A percentile compares a stretch with the other conserved stretches of the same genome.
phyloP scores from a whole-genome alignment of 306 rosid species.

The Medicago lupulina region DNA sequence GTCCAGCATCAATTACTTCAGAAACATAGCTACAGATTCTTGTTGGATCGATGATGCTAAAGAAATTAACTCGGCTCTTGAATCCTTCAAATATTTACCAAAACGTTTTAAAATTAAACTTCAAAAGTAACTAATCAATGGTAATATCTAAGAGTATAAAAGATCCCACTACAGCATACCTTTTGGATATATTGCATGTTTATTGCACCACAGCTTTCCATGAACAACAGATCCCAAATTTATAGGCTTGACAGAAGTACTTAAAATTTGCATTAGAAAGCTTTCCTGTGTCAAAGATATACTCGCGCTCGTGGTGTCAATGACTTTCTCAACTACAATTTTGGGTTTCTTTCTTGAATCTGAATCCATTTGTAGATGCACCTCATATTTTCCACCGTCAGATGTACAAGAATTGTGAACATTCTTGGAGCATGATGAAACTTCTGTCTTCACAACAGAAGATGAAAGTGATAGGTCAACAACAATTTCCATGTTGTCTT shows the following conservation, averaged over 20 bases:
- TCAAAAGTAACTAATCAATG: not conserved
- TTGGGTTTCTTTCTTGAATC: slow-evolving; percentile 39
- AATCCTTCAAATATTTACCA: slow-evolving; percentile 66
- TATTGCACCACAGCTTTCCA: slow-evolving; percentile 81
- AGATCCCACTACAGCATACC: slow-evolving; percentile 53
- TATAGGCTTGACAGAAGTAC: slow-evolving; percentile 57
- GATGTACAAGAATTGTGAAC: slow-evolving; percentile 38
- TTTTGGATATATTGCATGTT: slow-evolving; percentile 77
- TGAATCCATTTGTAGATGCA: slow-evolving; percentile 47
- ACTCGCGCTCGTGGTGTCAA: slow-evolving; percentile 24
- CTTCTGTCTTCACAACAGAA: slow-evolving; percentile 42
- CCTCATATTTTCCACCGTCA: slow-evolving; percentile 57
- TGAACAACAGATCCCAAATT: slow-evolving; percentile 65
- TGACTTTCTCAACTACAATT: slow-evolving; percentile 33
- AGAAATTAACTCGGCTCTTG: slow-evolving; percentile 73
- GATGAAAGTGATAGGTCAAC: slow-evolving; percentile 27
- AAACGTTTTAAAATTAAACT: slow-evolving; percentile 34
- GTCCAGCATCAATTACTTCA: slow-evolving; percentile 86
- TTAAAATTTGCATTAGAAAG: slow-evolving; percentile 41
- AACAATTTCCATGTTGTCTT: slow-evolving; percentile 39
- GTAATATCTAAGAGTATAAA: slow-evolving; percentile 18
- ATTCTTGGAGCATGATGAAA: slow-evolving; percentile 46
- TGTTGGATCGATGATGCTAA: slow-evolving; percentile 68
- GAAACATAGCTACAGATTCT: slow-evolving; percentile 69
- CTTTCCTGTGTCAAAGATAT: slow-evolving; percentile 32